Evolutionary conservation across 345 rosid species (phyloP), one percentile per base, ranked within the genome.

Genomic region (Clarkia xantiana): DNA sequence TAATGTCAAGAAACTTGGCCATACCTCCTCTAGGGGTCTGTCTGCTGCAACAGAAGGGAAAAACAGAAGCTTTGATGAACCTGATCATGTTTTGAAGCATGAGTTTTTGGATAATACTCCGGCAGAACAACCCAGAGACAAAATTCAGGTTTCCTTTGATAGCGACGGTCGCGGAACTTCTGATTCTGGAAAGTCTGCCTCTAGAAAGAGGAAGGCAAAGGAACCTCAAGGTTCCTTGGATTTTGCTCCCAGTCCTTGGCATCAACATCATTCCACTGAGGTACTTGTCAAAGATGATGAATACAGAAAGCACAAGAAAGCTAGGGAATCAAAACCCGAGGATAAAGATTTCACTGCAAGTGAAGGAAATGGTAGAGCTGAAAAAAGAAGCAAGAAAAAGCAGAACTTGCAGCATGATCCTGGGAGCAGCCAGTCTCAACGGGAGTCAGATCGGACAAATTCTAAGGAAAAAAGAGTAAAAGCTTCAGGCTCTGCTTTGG

Each of bases 191-290:
- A 75, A 68, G 44, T 19, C 56, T 53, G 57, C 59, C 36, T 14
- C 58, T 22, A 78, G 47, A 58, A 93, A 77, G 70, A 82, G 84
- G 75, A 86, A 76, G 73, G n/a, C 56, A 43, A 73, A 66, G 68
- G 91, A 72, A 44, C 51, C 45, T 53, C 62, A 62, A 52, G 45
- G 58, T 53, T 34, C 59, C 66, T 18, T 45, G 53, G 86, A 73
- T 48, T 54, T 44, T 67, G 64, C 58, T 55, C 57, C 61, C 39
- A 44, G 49, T 43, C 10, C 56, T 25, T 73, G 67, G 39, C 67
- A 67, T 54, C 51, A 52, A 20, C 67, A 58, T 55, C 72, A 49
- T 44, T 68, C 62, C 34, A 52, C 67, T 52, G 58, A 58, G 57
- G 62, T 59, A 61, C 39, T 59, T 50, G 59, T 72, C 67, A 67